Percentiles rank a stretch among this genome's conserved stretches.
Conservation (phyloP, 331 rosid genomes). For the Malus hybrid region DNA sequence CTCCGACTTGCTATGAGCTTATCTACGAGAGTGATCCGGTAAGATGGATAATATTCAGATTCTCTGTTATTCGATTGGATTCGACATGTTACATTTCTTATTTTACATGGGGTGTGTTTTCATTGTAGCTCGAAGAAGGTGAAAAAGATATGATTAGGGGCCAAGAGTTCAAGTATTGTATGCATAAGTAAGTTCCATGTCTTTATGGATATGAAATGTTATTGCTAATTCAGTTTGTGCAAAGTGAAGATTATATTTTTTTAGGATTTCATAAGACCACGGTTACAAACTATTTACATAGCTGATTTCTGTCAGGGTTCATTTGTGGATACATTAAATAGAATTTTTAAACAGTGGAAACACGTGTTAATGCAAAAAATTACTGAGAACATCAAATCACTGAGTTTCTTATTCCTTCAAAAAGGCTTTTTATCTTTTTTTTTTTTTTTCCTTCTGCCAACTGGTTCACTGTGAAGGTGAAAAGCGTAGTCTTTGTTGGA, state of each 20-base stretch:
- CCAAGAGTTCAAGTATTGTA: conserved; percentile 83
- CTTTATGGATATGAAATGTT: not conserved
- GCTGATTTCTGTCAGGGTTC: not conserved
- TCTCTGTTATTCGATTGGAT: not conserved
- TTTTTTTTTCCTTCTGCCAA: not conserved
- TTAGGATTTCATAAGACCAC: not conserved
- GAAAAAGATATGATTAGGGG: conserved; percentile 72
- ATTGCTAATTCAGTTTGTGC: not conserved
- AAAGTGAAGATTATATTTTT: not conserved
- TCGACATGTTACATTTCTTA: not conserved
- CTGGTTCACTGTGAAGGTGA: not conserved
- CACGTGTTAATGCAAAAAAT: not conserved
- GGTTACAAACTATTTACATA: not conserved
- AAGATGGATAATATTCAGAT: conserved; percentile 8
- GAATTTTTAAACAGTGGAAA: not conserved
- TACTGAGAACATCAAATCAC: not conserved
- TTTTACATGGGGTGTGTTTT: not conserved
- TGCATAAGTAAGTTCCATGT: conserved; percentile 63
- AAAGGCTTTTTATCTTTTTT: not conserved
- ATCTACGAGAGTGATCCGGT: conserved; percentile 89
- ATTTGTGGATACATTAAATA: not conserved
- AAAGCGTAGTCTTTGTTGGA: not conserved
- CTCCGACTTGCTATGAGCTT: conserved; percentile 66
- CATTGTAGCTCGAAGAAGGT: conserved; percentile 88
- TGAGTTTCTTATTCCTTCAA: not conserved